Percentiles rank a stretch among this genome's conserved stretches.
These are phyloP conservation scores for Magnolia officinalis DNA, from an alignment of 164 flowering plant species.

Conservation along the genomic window DNA sequence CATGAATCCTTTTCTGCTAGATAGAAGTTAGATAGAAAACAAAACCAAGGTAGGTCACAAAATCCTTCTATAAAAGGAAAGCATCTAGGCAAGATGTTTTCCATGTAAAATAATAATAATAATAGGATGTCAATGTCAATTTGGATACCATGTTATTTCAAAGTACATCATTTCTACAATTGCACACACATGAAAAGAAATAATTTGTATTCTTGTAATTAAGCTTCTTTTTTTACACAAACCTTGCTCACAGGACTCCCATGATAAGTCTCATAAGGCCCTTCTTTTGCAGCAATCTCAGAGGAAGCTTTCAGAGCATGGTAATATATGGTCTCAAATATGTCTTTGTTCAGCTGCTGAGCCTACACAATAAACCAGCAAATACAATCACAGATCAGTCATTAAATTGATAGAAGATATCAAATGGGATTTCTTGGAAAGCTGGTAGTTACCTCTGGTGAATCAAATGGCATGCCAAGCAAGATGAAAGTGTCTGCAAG, in stretches of 20 bases:
- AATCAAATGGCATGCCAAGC: constrained; percentile 98
- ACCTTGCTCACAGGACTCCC: constrained; percentile 98
- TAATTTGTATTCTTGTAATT: neutral
- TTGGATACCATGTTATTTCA: neutral
- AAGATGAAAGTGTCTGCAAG: constrained; percentile 95
- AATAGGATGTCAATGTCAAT: neutral
- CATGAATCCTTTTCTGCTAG: too few species aligned
- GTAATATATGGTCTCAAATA: constrained; percentile 92
- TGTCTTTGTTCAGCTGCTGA: constrained; percentile 84
- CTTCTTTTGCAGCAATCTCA: constrained; percentile 72
- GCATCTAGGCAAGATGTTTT: too few species aligned
- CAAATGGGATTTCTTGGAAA: neutral
- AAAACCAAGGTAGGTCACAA: neutral
- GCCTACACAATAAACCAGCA: constrained; percentile 41
- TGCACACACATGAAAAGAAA: neutral
- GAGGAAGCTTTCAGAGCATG: constrained; percentile 79
- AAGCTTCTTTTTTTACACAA: neutral
- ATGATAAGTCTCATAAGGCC: constrained; percentile 76
- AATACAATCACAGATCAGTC: neutral
- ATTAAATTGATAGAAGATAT: neutral
- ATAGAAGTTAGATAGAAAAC: too few species aligned
- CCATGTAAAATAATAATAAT: too few species aligned
- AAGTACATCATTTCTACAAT: neutral
- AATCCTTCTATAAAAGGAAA: too few species aligned
- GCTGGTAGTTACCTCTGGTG: constrained; percentile 57